phyloP scores from a whole-genome alignment of 805 yeast species.

The Pichia thaimueangensis region DNA sequence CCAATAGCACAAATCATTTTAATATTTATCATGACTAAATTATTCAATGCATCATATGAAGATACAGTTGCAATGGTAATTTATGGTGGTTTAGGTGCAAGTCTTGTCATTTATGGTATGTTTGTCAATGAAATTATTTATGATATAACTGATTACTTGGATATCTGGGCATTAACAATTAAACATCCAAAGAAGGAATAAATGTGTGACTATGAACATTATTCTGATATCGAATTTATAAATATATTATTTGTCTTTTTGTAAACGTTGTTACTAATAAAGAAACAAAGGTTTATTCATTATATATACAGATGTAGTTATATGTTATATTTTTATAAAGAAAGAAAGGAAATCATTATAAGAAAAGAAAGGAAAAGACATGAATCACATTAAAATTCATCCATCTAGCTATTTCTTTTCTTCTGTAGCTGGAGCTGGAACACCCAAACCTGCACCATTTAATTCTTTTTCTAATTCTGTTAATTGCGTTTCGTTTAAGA shows the following conservation, averaged over 20 bases:
- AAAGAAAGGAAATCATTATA: not conserved
- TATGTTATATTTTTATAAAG: not conserved
- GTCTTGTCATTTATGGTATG: slow-evolving; percentile 61
- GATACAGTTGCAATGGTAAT: slow-evolving; percentile 44
- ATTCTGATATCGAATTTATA: no score
- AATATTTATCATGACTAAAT: slow-evolving; percentile 30
- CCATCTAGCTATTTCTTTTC: slow-evolving; percentile 13
- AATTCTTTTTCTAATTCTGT: slow-evolving; percentile 91
- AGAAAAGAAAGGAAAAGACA: not conserved
- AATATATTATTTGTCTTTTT: no score
- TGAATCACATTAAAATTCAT: no score
- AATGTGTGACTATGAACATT: no score
- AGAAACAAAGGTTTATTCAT: slow-evolving; percentile 4
- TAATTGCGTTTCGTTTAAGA: slow-evolving; percentile 88
- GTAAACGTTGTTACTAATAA: no score
- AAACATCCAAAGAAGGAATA: slow-evolving; percentile 65
- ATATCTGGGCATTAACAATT: slow-evolving; percentile 78
- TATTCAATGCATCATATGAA: slow-evolving; percentile 35
- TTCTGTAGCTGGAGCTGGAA: slow-evolving; percentile 12
- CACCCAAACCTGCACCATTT: slow-evolving; percentile 20
- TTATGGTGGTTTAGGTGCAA: slow-evolving; percentile 62
- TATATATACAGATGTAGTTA: slow-evolving; percentile 3
- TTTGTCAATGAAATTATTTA: slow-evolving; percentile 73
- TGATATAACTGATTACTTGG: slow-evolving; percentile 73
- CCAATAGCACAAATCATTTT: slow-evolving; percentile 46